A percentile compares a stretch with the other conserved stretches of the same genome.
Evolutionary conservation across 2,329 filamentous ascomycete genomes (phyloP).

Genomic region (Aspergillus sp.): DNA sequence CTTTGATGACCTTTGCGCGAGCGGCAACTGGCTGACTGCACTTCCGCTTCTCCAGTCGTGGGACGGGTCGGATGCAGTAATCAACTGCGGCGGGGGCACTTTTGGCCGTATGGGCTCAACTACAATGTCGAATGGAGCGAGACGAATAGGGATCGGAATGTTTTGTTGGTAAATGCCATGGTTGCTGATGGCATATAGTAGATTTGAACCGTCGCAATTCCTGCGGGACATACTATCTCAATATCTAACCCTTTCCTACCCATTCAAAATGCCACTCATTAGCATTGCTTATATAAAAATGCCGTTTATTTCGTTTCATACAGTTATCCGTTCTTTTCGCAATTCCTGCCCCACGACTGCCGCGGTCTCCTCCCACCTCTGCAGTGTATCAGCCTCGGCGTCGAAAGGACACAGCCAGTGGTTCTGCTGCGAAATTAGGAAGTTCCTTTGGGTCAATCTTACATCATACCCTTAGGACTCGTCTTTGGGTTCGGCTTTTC

Average conservation of each 20-base stretch:
- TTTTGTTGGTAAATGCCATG: conserved; percentile 8
- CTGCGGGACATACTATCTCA: not conserved
- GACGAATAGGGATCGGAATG: conserved; percentile 8
- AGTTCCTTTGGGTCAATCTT: too few relatives aligned
- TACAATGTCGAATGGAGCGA: conserved; percentile 11
- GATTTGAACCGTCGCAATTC: not conserved
- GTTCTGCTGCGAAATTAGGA: too few relatives aligned
- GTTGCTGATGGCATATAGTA: conserved; percentile 9
- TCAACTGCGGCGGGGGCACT: conserved; percentile 8
- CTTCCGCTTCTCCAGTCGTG: conserved; percentile 5
- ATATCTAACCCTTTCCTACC: not conserved
- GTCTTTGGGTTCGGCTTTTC: too few relatives aligned
- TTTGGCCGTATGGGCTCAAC: conserved; percentile 11
- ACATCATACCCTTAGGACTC: too few relatives aligned
- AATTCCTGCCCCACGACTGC: too few relatives aligned
- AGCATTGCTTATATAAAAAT: not conserved
- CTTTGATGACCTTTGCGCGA: conserved; percentile 4
- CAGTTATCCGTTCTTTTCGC: not conserved
- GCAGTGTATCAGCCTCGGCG: too few relatives aligned
- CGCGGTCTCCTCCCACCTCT: too few relatives aligned
- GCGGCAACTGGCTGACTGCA: conserved; percentile 3
- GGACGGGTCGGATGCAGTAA: conserved; percentile 4
- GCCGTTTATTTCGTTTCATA: not conserved
- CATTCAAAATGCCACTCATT: not conserved
- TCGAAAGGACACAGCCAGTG: too few relatives aligned